phyloP scores from a whole-genome alignment of 176 grass and related monocot species.

The Stipa capillata region DNA sequence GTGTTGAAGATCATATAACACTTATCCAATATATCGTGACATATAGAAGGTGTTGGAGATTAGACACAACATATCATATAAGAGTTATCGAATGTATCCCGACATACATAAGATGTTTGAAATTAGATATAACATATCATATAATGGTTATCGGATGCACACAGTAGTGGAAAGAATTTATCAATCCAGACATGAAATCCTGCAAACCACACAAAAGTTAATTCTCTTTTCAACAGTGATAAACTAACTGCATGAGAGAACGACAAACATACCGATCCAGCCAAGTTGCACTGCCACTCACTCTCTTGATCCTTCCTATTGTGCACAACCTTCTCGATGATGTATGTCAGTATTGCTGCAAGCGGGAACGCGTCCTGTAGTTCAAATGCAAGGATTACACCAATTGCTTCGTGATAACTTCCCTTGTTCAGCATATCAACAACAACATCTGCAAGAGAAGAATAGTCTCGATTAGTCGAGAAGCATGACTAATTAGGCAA shows the following conservation, averaged over 20 bases:
- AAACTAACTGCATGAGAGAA: background rate
- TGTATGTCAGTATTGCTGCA: conserved; percentile 1
- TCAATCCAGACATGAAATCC: background rate
- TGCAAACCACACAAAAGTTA: background rate
- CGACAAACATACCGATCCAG: background rate
- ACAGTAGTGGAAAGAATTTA: background rate
- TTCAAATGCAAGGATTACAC: conserved; percentile 42
- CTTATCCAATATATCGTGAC: background rate
- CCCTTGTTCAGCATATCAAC: conserved; percentile 39
- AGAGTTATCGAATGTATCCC: background rate
- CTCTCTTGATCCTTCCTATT: background rate
- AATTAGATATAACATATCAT: background rate
- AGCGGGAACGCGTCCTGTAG: conserved; percentile 39
- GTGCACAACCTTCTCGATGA: conserved; percentile 35
- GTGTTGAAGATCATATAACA: background rate
- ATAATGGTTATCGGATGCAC: background rate
- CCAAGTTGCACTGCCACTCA: background rate
- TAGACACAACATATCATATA: background rate
- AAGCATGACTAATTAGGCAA: background rate
- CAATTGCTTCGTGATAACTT: conserved; percentile 34
- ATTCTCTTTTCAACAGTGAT: background rate
- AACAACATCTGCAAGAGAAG: conserved; percentile 41
- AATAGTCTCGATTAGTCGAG: background rate
- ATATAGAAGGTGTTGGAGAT: background rate
- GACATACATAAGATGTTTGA: background rate